Evolutionary conservation across 208 protist species (phyloP), one percentile per base, ranked within the genome.

Genomic region (Trypanosoma mega): DNA sequence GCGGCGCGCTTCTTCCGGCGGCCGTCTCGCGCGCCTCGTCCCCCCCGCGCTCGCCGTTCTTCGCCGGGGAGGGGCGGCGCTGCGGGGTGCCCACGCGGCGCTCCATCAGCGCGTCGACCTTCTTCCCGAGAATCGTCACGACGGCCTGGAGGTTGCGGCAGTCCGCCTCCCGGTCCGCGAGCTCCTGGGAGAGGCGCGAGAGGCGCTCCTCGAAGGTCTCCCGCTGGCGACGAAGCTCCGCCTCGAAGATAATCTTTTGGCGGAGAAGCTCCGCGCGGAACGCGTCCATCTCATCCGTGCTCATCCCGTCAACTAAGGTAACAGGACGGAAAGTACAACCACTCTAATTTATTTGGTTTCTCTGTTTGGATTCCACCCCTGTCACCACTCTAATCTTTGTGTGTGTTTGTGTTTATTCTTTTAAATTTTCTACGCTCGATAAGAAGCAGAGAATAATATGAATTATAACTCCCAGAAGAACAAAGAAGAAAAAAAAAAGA

Each of bases 201-300:
- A 94, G 50, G 8, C 76, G 80, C 68, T 88, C 81, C 26, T 93
- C 87, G 56, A 92, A 92, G 21, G 46, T 44, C 30, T 96, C 85
- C 21, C 87, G 73, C 56, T 93, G 86, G 16, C 90, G 82, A 1
- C 80, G 80, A 26, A 96, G 73, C 66, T 96, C 86, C 8, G 80
- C 80, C 49, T 92, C 87, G 41, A 96, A 93, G 24, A 93, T 90
- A 29, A 94, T 84, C 47, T 91, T 92, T 58, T 96, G 90, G 7
- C 90, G 75, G 9, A 96, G 79, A 46, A 96, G 72, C 69, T 96
- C 86, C 3, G 84, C 80, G 18, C 87, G 82, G 24, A 96, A 84
- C 14, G 75, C 75, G 33, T 93, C 87, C 23, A 93, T 73, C 14
- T 94, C 82, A 63, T 91, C 84, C 9, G 34, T 31, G 41, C 58